Base-by-base conservation (phyloP, 495 filamentous ascomycete genomes). In the Penicillium taxi region DNA sequence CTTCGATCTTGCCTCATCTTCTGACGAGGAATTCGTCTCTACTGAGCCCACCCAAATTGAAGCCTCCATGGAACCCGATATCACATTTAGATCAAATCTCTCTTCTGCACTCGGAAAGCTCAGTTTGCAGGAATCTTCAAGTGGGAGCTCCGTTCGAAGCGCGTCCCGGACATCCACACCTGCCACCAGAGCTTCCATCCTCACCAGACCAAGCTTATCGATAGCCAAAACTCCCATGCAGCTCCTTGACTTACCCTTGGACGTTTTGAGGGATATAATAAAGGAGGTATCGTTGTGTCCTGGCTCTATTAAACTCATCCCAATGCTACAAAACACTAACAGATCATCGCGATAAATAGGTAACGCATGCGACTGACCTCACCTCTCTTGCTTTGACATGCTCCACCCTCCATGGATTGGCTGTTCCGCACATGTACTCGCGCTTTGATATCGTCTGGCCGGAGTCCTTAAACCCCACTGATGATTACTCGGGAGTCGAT, bases 391-490 rank as follows among this genome's bases (percentile, higher is more conserved):
- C 88, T 5, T 65, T 87, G 31, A 85, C 86, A 21, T 86, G 87
- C 61, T 89, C 86, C 12, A 75, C 81, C n/a, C 73, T 96, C 9
- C 84, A 94, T 62, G 63, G 67, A 26, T 69, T 96, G 27, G 78
- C 84, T 0, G 81, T 89, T 11, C 86, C 87, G 7, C 76, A 82
- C 36, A 93, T 96, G 50, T 96, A 96, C 56, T 83, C 84, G 1
- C 78, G 85, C 17, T 95, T 96, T 55, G 86, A 94, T 54, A 94
- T 95, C 42, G 81, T 91, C 25, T 96, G 89, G 89, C 90, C 89
- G 0, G 86, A 93, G 45, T 75, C 72, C 5, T 64, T 73, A 28
- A 47, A 53, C 23, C 63, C 72, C 14, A 66, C 75, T 3, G 79
- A 84, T 39, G 75, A 82, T 32, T 72, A 80, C 9, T 74, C 77